phyloP scores from a whole-genome alignment of 208 protist species.

The Blechomonas ayalai region DNA sequence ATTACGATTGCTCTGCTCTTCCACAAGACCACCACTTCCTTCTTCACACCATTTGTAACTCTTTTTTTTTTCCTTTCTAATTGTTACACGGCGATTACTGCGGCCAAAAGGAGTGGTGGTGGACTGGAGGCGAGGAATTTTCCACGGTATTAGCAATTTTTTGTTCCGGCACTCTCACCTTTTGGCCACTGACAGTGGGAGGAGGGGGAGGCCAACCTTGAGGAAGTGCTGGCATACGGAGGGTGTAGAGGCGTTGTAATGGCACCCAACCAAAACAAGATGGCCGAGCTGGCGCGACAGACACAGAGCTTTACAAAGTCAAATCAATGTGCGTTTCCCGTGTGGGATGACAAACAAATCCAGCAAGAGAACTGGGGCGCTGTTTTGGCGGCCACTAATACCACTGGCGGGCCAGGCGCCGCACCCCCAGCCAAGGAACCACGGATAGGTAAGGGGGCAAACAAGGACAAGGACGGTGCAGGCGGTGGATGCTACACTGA shows the following conservation, averaged over 20 bases:
- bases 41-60: background rate
- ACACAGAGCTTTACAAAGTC: background rate
- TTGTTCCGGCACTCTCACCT: too few relatives aligned
- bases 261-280: too few relatives aligned
- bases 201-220: too few relatives aligned
- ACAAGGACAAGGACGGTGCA: background rate
- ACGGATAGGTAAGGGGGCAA: background rate
- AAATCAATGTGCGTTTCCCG: conserved; percentile 17
- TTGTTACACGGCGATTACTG: background rate
- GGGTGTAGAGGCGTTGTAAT: too few relatives aligned
- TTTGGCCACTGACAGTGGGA: too few relatives aligned
- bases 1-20: conserved; percentile 5
- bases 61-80: background rate
- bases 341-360: conserved; percentile 75
- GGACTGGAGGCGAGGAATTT: background rate
- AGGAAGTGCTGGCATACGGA: too few relatives aligned
- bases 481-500: background rate
- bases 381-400: conserved; percentile 14
- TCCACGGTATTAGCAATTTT: too few relatives aligned
- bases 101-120: background rate
- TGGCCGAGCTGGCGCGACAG: too few relatives aligned
- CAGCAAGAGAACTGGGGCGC: conserved; percentile 75
- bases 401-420: too few relatives aligned
- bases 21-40: background rate
- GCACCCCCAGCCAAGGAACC: background rate